These are phyloP conservation scores for Saururus chinensis DNA, from an alignment of 164 flowering plant genomes.

Conservation along the genomic window DNA sequence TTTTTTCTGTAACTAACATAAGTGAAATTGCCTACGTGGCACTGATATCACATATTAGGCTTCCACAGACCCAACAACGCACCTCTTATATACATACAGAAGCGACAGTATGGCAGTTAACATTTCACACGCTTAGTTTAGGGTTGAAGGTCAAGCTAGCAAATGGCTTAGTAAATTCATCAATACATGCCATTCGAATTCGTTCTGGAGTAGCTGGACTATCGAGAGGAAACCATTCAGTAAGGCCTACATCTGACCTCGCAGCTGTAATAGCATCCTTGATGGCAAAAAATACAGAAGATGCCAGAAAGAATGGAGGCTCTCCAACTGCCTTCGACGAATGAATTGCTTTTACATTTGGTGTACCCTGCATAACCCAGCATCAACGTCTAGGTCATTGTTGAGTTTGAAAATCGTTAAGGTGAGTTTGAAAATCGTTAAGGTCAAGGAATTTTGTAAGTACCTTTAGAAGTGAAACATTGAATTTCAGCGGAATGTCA, in stretches of 20 bases:
- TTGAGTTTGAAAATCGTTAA: background rate
- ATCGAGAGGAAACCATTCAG: constrained; percentile 90
- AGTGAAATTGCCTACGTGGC: too few relatives aligned
- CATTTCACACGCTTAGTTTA: constrained; percentile 60
- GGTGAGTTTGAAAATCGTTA: background rate
- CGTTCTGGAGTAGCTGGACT: constrained; percentile 95
- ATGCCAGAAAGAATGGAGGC: constrained; percentile 94
- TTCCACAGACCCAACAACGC: too few relatives aligned
- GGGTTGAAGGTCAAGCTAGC: constrained; percentile 44
- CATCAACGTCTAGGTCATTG: background rate
- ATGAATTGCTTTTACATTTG: constrained; percentile 77
- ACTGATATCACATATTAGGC: too few relatives aligned
- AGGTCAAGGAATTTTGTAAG: background rate
- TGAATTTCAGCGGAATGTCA: constrained; percentile 75
- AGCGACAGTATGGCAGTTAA: background rate
- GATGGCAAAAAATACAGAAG: constrained; percentile 84
- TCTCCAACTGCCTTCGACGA: constrained; percentile 98
- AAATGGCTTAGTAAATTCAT: constrained; percentile 54
- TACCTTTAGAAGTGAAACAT: constrained; percentile 89
- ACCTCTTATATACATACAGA: background rate
- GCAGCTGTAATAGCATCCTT: constrained; percentile 88
- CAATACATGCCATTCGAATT: constrained; percentile 89
- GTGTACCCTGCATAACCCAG: constrained; percentile 46
- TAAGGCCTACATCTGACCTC: constrained; percentile 56
- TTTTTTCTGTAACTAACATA: too few relatives aligned